Evolutionary conservation across 345 rosid genomes (phyloP), one percentile per base, ranked within the genome.

Genomic region (Mallotus nudiflorus): DNA sequence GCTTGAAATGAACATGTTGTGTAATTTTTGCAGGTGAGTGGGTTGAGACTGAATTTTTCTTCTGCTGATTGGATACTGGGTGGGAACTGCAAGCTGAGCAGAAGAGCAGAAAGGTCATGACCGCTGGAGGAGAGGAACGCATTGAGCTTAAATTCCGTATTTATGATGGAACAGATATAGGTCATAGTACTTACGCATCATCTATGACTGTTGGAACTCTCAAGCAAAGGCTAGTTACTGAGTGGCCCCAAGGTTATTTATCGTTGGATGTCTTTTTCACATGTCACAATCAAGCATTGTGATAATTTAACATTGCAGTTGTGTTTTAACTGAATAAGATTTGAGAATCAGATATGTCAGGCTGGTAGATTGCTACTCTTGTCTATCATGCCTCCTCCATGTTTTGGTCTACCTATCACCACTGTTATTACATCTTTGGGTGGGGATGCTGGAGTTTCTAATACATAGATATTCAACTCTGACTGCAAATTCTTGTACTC

Each of bases 181-280:
- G 70, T 5, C 85, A 79, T 72, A 59, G 61, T 74, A 73, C 69
- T 33, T 82, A 76, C 22, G 70, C 69, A 15, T 56, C 73, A 33
- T 79, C 85, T 58, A 76, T 55, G 45, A 79, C 81, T 11, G 64
- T 82, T 54, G 73, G 81, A 70, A 58, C 64, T 70, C 83, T 82
- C 45, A 79, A 82, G 79, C 81, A 79, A 72, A 76, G 58, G 74
- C 70, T 82, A 48, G 69, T 82, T 73, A 63, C 85, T 48, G 81
- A 79, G 75, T 82, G 85, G 85, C 85, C 85, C 12, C 78, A 73
- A 82, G 85, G 85, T 82, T 40, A 66, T 59, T 51, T 39, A 25
- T 66, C 63, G 72, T 20, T 66, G 12, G 28, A 39, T 58, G 22
- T 62, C n/a, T 45, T 18, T 40, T 15, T 35, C 58, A n/a, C n/a